Percentiles rank a stretch among this genome's conserved stretches.
phyloP scores from a whole-genome alignment of 192 early-diverging fungal genomes.

The Cetraspora pellucida region DNA sequence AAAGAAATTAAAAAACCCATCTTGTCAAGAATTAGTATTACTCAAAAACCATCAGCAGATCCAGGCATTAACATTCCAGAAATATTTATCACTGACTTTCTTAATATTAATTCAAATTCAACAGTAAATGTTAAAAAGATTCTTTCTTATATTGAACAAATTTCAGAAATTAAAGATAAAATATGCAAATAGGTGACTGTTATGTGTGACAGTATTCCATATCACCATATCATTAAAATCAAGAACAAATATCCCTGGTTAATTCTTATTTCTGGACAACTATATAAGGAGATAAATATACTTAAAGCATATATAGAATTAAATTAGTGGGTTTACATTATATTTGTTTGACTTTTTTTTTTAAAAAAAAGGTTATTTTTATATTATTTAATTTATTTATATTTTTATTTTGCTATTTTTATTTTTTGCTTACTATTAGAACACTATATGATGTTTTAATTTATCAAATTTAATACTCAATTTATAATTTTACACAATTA shows the following conservation, averaged over 20 bases:
- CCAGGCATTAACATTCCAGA: constrained; percentile 1
- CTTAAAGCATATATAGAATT: no score
- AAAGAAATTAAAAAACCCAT: not conserved
- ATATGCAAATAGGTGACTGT: constrained; percentile 11
- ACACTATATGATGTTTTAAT: no score
- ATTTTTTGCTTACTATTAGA: no score
- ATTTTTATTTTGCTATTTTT: no score
- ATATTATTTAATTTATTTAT: no score
- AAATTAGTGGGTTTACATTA: no score
- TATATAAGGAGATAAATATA: not conserved
- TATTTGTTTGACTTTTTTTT: no score
- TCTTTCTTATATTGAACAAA: constrained; percentile 14
- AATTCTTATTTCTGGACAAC: constrained; percentile 22
- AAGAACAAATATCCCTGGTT: constrained; percentile 12
- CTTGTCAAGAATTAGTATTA: constrained; percentile 8
- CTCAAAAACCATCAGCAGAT: constrained; percentile 3
- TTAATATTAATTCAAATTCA: constrained; percentile 23
- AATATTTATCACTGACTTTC: not conserved
- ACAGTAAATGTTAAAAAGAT: constrained; percentile 16
- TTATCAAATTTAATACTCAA: no score
- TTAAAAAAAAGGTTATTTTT: no score
- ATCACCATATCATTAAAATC: constrained; percentile 7
- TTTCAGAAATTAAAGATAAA: constrained; percentile 22
- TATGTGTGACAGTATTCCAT: constrained; percentile 22
- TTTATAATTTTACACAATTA: no score